Percentiles rank a stretch among this genome's conserved stretches.
Evolutionary conservation across 768 basidiomycete genomes (phyloP).

Genomic region (Mycena epipterygia): DNA sequence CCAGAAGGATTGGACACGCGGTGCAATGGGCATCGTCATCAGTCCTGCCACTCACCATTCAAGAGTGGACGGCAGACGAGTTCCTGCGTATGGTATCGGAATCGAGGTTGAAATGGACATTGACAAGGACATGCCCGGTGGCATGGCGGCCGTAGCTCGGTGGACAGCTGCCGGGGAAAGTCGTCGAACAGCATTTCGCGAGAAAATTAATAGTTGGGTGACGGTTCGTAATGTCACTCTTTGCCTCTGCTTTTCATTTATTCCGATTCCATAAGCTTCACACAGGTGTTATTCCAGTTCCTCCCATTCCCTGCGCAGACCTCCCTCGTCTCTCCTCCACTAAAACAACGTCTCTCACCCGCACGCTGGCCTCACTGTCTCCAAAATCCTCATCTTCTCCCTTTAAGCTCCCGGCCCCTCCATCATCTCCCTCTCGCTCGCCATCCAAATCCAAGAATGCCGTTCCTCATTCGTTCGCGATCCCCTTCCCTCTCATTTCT

Average conservation of each 20-base stretch:
- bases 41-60: conserved; percentile 80
- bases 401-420: conserved; percentile 55
- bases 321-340: conserved; percentile 70
- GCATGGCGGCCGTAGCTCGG: conserved; percentile 91
- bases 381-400: conserved; percentile 69
- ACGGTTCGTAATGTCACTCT: conserved; percentile 57
- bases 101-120: conserved; percentile 91
- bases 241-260: conserved; percentile 5
- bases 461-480: conserved; percentile 53
- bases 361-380: conserved; percentile 78
- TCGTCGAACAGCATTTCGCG: conserved; percentile 68
- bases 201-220: conserved; percentile 75
- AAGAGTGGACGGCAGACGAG: conserved; percentile 73
- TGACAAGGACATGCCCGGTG: conserved; percentile 82
- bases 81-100: conserved; percentile 87
- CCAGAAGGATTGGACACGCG: conserved; percentile 80
- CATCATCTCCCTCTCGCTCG: conserved; percentile 55
- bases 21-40: conserved; percentile 84
- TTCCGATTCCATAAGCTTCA: conserved; percentile 62
- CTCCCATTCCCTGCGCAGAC: conserved; percentile 74
- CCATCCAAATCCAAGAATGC: conserved; percentile 56
- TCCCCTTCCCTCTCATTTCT: conserved; percentile 66
- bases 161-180: conserved; percentile 83
- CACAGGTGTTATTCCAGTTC: conserved; percentile 54
- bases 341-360: conserved; percentile 79